Evolutionary conservation across 73 alveolate species (phyloP).

Genomic region (Paramecium caudatum): DNA sequence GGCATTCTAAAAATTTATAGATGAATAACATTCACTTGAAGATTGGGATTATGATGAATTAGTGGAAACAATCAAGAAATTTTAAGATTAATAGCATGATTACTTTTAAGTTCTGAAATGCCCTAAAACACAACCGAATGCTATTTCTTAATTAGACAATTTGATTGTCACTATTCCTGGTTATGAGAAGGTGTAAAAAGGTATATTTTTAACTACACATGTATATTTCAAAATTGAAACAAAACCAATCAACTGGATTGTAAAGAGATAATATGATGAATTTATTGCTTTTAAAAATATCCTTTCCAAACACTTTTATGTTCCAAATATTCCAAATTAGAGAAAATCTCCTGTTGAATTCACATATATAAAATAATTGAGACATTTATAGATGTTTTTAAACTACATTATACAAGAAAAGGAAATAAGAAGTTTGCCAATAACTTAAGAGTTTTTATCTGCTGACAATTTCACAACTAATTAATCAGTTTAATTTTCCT

Average conservation of each 20-base stretch:
- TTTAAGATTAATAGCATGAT: constrained; percentile 13
- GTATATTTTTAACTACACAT: not conserved
- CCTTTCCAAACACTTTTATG: not conserved
- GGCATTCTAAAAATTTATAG: not conserved
- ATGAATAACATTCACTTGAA: constrained; percentile 6
- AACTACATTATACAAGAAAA: not conserved
- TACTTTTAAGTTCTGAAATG: constrained; percentile 17
- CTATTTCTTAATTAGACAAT: not conserved
- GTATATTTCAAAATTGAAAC: constrained; percentile 49
- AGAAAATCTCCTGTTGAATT: constrained; percentile 37
- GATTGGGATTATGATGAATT: constrained; percentile 34
- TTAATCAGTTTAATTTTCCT: not conserved
- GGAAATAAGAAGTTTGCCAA: constrained; percentile 9
- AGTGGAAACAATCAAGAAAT: constrained; percentile 1
- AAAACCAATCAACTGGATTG: not conserved
- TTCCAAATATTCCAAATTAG: not conserved
- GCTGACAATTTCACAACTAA: not conserved
- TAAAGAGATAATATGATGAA: constrained; percentile 18
- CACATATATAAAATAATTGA: not conserved
- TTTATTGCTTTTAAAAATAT: not conserved
- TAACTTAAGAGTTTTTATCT: not conserved
- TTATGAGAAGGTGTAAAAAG: constrained; percentile 7
- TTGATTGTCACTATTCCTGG: not conserved
- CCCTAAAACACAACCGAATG: not conserved
- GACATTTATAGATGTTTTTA: constrained; percentile 24